Evolutionary conservation across 106 monocot genomes (phyloP).

Genomic region (Allium fistulosum): DNA sequence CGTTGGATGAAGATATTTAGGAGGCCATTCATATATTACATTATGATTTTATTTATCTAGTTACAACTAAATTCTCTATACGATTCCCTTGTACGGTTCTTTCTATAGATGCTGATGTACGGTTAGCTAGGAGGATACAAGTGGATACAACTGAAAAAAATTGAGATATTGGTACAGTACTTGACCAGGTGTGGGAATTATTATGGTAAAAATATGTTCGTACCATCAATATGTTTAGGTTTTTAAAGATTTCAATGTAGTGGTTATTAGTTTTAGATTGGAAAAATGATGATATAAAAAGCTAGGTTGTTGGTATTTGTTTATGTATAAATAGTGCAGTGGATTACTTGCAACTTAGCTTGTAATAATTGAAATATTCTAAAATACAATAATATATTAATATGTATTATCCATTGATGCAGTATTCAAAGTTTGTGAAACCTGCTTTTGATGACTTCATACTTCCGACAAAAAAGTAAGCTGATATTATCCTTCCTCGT

Average conservation of each 20-base stretch:
- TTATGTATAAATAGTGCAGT: too few relatives aligned
- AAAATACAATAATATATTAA: not conserved
- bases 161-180: conserved; percentile 70
- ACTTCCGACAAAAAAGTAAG: conserved; percentile 45
- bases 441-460: conserved; percentile 51
- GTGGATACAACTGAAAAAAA: conserved; percentile 78
- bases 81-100: not conserved
- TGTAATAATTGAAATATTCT: not conserved
- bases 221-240: too few relatives aligned
- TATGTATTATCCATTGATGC: not conserved
- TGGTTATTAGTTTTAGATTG: too few relatives aligned
- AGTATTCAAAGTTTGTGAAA: conserved; percentile 44
- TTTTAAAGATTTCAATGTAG: too few relatives aligned
- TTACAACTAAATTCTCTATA: not conserved
- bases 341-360: too few relatives aligned
- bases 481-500: conserved; percentile 43
- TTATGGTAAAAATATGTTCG: not conserved
- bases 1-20: too few relatives aligned
- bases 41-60: not conserved
- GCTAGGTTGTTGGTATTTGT: too few relatives aligned
- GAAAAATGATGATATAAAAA: too few relatives aligned
- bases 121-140: conserved; percentile 80
- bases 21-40: too few relatives aligned
- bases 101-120: conserved; percentile 84
- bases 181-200: conserved; percentile 71